Base-by-base conservation (phyloP, 345 rosid species). In the Rhizophora apiculata region DNA sequence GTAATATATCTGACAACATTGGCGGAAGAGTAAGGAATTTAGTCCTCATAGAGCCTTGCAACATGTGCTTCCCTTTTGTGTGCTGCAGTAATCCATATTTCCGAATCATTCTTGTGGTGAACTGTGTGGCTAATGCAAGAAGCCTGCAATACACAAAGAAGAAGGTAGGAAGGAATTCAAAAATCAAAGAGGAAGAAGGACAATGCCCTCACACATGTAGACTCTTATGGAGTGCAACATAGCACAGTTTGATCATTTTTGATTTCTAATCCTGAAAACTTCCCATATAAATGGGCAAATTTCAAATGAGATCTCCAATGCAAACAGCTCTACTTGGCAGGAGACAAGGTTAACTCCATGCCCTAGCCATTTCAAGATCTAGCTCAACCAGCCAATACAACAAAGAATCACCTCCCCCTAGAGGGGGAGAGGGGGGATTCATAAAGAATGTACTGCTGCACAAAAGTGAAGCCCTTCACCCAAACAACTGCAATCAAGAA, bases 81-180 rank as follows among this genome's bases (percentile, higher is more conserved):
- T 79, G 86, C 82, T 85, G 87, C 63, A 81, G 81, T 30, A 85
- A 71, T 63, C 96, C 96, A 83, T 82, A 88, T 53, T 79, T 83
- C 61, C 83, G 88, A 76, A 95, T 90, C 86, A 92, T 81, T 82
- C 90, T 87, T 79, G 91, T 95, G 15, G 93, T 85, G 74, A 95
- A 91, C 78, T 84, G 72, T 68, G 97, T 74, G 39, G 90, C 96
- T 79, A 90, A 70, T 55, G 81, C 83, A 65, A 95, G 96, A 78
- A 95, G 89, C 91, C 99, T 95, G 84, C 66, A 75, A 65, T 61
- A 72, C 61, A 68, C 70, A 79, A 67, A 76, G 63, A 58, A 80
- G 56, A 67, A 39, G 64, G 34, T 32, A 39, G 34, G 16, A 32
- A 65, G 27, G 15, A 11, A 24, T 8, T 43, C 37, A 30, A 46